These are phyloP conservation scores for Thalassiosira pacifica DNA, from an alignment of 352 stramenopile species.

Conservation along the genomic window DNA sequence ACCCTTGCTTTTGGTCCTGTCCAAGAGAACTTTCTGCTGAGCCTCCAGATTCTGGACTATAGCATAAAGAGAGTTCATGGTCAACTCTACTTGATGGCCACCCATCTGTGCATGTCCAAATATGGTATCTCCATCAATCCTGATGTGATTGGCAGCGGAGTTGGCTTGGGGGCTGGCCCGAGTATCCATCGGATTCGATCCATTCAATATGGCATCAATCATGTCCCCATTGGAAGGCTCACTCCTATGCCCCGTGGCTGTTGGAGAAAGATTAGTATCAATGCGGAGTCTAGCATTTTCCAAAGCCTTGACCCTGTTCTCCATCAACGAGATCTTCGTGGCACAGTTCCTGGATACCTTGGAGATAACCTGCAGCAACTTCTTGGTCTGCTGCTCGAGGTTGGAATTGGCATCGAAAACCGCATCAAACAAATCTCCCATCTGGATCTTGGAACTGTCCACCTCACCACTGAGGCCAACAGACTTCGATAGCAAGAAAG, in stretches of 20 bases:
- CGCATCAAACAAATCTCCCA: background rate
- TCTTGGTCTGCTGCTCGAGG: background rate
- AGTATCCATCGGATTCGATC: too few species aligned
- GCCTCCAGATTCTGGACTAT: background rate
- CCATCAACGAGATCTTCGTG: background rate
- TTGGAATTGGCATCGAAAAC: background rate
- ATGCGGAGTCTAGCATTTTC: background rate
- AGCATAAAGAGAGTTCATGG: background rate
- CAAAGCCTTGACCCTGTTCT: background rate
- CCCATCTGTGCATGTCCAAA: background rate
- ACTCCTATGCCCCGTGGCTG: too few species aligned
- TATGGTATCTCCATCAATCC: background rate
- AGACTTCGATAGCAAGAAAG: too few species aligned
- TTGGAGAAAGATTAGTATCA: background rate
- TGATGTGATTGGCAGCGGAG: too few species aligned
- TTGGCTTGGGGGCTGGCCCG: too few species aligned
- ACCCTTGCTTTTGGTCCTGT: background rate
- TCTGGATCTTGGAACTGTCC: background rate
- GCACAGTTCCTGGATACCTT: background rate
- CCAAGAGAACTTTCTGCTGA: background rate
- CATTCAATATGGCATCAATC: too few species aligned
- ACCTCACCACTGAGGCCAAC: too few species aligned
- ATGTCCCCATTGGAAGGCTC: too few species aligned
- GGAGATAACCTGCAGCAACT: background rate
- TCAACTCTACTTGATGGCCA: background rate